phyloP scores from a whole-genome alignment of 2,329 filamentous ascomycete species.

The Eurotiales sp. region DNA sequence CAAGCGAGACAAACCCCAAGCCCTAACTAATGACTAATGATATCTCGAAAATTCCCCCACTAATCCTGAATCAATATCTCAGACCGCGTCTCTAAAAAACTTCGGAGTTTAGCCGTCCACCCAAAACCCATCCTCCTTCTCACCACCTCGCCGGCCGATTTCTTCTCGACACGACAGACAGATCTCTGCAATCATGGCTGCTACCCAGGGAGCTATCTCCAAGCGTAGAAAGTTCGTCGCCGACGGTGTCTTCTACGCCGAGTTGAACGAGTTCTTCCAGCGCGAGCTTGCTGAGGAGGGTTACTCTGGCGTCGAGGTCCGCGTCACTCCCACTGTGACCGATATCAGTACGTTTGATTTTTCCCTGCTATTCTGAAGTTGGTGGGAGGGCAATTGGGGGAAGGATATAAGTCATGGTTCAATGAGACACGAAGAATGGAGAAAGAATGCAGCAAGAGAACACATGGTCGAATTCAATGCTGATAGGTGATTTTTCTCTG shows the following conservation, averaged over 20 bases:
- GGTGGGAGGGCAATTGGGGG: slow-evolving; percentile 13
- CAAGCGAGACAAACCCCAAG: slow-evolving; percentile 38
- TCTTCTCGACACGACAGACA: slow-evolving; percentile 22
- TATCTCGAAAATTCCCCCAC: slow-evolving; percentile 39
- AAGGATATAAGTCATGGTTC: background rate
- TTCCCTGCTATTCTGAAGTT: slow-evolving; percentile 15
- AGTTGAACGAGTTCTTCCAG: slow-evolving; percentile 99
- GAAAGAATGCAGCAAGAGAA: slow-evolving; percentile 10
- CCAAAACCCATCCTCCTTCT: slow-evolving; percentile 24
- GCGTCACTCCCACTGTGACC: slow-evolving; percentile 98
- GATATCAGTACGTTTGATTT: slow-evolving; percentile 70
- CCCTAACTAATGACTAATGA: no score
- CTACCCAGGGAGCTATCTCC: slow-evolving; percentile 50
- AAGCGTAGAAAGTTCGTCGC: slow-evolving; percentile 72
- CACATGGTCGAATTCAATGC: slow-evolving; percentile 22
- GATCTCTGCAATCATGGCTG: slow-evolving; percentile 44
- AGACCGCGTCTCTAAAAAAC: no score
- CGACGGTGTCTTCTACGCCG: slow-evolving; percentile 99
- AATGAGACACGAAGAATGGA: slow-evolving; percentile 5
- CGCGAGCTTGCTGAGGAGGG: slow-evolving; percentile 99
- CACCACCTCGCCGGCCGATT: slow-evolving; percentile 29
- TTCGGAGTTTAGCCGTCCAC: slow-evolving; percentile 21
- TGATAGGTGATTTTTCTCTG: slow-evolving; percentile 30
- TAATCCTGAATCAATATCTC: slow-evolving; percentile 22
- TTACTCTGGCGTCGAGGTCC: slow-evolving; percentile 99